Evolutionary conservation across 176 grass and related monocot genomes (phyloP).

Genomic region (Hordeum marinum): DNA sequence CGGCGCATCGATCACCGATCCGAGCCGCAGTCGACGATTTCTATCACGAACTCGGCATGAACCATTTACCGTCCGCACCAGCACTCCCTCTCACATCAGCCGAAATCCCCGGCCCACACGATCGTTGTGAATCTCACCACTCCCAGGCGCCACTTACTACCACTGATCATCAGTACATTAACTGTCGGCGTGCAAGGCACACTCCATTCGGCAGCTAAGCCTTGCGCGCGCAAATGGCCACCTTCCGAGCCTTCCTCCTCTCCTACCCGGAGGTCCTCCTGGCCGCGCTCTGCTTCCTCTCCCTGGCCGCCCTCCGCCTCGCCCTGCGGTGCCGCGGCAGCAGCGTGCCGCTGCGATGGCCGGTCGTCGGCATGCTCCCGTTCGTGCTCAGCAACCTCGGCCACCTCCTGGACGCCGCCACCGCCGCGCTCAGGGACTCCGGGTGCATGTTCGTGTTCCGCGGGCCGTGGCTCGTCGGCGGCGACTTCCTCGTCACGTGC

Average conservation of each 20-base stretch:
- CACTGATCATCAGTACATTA: neutral
- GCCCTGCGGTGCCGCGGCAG: neutral
- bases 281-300: constrained; percentile 31
- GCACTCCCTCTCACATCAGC: neutral
- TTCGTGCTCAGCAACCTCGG: neutral
- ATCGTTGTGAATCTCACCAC: neutral
- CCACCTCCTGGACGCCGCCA: constrained; percentile 33
- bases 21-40: neutral
- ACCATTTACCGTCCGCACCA: neutral
- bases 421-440: constrained; percentile 20
- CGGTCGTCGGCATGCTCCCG: constrained; percentile 57
- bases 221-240: neutral
- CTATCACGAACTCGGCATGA: neutral
- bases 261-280: constrained; percentile 47
- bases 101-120: neutral
- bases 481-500: constrained; percentile 41
- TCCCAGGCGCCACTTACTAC: neutral
- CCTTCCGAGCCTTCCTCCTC: constrained; percentile 15
- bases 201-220: neutral
- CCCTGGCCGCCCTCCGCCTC: constrained; percentile 20
- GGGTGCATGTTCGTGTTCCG: constrained; percentile 47
- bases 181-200: neutral
- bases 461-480: constrained; percentile 37
- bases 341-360: constrained; percentile 33
- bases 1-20: no score